Evolutionary conservation across 345 rosid species (phyloP).

Genomic region (Draba incana): DNA sequence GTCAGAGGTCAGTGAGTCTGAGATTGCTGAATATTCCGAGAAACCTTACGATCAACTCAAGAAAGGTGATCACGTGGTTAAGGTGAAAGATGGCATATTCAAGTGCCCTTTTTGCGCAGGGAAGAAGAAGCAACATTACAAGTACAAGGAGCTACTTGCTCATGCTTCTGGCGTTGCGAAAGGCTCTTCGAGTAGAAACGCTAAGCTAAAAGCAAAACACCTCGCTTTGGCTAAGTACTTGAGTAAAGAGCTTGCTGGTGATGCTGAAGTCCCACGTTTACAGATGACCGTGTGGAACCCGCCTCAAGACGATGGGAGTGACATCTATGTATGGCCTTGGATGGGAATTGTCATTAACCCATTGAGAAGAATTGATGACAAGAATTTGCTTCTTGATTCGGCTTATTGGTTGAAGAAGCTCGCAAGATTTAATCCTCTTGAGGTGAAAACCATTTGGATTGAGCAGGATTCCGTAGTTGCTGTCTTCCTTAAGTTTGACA

Average conservation of each 20-base stretch:
- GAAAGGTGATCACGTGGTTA: slow-evolving; percentile 59
- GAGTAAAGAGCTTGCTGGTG: slow-evolving; percentile 59
- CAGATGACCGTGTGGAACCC: slow-evolving; percentile 12
- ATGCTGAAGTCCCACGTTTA: slow-evolving; percentile 43
- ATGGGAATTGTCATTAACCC: slow-evolving; percentile 66
- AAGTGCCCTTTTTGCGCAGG: slow-evolving; percentile 89
- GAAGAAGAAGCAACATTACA: slow-evolving; percentile 86
- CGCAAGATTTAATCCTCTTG: slow-evolving; percentile 54
- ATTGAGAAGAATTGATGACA: slow-evolving; percentile 37
- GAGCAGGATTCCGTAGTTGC: slow-evolving; percentile 45
- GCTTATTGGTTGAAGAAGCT: slow-evolving; percentile 67
- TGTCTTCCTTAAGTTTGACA: slow-evolving; percentile 55
- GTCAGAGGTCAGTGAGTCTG: slow-evolving; percentile 85
- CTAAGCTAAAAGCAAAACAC: slow-evolving; percentile 78
- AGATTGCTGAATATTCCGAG: slow-evolving; percentile 57
- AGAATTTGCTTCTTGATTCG: slow-evolving; percentile 37
- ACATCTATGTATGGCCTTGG: slow-evolving; percentile 82
- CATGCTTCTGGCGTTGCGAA: slow-evolving; percentile 88
- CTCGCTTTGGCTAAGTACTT: slow-evolving; percentile 72
- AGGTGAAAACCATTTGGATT: slow-evolving; percentile 53
- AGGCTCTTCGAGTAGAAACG: slow-evolving; percentile 75
- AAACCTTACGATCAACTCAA: slow-evolving; percentile 61
- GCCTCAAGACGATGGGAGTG: slow-evolving; percentile 40
- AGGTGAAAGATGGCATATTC: slow-evolving; percentile 60
- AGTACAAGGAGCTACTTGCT: slow-evolving; percentile 73